These are phyloP conservation scores for Rugosomyces carneus DNA, from an alignment of 1,284 basidiomycete species.

Conservation along the genomic window DNA sequence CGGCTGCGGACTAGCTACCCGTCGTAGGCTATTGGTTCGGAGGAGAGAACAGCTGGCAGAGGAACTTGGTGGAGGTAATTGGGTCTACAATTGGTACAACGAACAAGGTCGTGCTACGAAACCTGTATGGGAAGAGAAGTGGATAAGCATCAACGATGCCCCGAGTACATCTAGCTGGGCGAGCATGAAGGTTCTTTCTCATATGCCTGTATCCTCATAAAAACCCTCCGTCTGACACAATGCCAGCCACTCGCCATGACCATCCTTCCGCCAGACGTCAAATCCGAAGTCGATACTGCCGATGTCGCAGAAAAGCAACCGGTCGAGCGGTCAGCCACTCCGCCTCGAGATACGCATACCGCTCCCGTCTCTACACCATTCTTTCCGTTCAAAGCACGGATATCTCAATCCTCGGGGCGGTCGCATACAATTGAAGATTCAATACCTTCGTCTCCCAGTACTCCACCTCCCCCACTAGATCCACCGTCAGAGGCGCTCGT, in stretches of 20 bases:
- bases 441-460: background rate
- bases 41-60: conserved; percentile 10
- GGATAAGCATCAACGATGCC: conserved; percentile 3
- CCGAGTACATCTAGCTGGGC: background rate
- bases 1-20: conserved; percentile 47
- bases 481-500: conserved; percentile 18
- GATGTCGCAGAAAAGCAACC: background rate
- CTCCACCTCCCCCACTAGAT: background rate
- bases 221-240: too few relatives aligned
- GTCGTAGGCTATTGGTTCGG: conserved; percentile 30
- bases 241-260: conserved; percentile 1
- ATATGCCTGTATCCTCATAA: background rate
- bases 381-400: background rate
- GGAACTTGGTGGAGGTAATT: conserved; percentile 7
- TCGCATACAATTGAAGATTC: background rate
- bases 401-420: background rate
- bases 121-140: conserved; percentile 10
- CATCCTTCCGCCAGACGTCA: background rate
- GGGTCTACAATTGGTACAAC: conserved; percentile 3
- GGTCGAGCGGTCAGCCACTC: background rate
- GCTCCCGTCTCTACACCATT: background rate
- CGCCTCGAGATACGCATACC: background rate
- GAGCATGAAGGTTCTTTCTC: background rate
- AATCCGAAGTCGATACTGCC: background rate
- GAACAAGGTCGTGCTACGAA: conserved; percentile 1